Conservation (phyloP, 2,329 filamentous ascomycete species). For the Gyromitra esculenta region DNA sequence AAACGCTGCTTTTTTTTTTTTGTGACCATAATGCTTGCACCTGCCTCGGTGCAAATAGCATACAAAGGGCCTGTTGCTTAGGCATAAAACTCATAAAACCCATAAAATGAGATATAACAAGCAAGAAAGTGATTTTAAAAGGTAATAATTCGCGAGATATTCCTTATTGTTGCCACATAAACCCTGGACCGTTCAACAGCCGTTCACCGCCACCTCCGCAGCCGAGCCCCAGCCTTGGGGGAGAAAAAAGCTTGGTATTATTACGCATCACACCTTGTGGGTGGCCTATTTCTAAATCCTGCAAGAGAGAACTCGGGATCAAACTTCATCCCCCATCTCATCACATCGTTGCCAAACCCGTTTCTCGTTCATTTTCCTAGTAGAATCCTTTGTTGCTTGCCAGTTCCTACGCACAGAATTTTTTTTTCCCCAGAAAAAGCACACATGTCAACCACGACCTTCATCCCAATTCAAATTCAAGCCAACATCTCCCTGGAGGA, state of each 20-base stretch:
- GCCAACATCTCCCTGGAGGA: constrained; percentile 50
- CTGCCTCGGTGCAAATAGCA: background rate
- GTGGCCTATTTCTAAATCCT: constrained; percentile 45
- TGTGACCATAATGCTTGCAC: background rate
- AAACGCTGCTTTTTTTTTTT: too few species aligned
- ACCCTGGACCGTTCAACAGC: background rate
- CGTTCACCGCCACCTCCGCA: constrained; percentile 37
- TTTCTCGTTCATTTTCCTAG: constrained; percentile 1
- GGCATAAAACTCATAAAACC: background rate
- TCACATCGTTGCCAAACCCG: constrained; percentile 23
- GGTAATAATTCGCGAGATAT: background rate
- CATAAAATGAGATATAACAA: background rate
- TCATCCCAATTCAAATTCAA: constrained; percentile 45
- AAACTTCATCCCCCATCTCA: constrained; percentile 40
- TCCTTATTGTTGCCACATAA: constrained; percentile 28
- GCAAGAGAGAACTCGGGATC: constrained; percentile 45
- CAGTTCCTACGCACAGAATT: constrained; percentile 23
- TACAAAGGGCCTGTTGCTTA: background rate
- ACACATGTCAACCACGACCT: constrained; percentile 42
- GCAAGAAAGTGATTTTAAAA: background rate
- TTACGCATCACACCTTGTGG: constrained; percentile 44
- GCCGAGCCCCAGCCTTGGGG: constrained; percentile 26
- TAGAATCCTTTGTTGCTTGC: constrained; percentile 32
- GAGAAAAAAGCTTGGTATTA: constrained; percentile 50
- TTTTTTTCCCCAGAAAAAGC: constrained; percentile 4